Conservation (phyloP, 371 early-diverging fungal species). For the Mucor circinelloides region DNA sequence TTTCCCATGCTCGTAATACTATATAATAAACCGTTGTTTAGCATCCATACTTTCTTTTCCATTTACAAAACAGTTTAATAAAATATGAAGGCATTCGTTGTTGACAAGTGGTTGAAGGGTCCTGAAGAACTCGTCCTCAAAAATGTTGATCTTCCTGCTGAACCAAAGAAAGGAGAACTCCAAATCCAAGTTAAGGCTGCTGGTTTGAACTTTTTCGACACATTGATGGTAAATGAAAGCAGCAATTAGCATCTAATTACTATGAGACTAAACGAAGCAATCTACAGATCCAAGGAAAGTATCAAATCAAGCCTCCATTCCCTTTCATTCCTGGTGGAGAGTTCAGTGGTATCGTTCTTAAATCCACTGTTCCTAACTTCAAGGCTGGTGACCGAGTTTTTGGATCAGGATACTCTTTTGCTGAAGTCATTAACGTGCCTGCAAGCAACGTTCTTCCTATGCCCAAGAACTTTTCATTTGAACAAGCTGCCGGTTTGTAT, state of each 20-base stretch:
- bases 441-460: slow-evolving; percentile 59
- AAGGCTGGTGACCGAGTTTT: slow-evolving; percentile 81
- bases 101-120: slow-evolving; percentile 72
- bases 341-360: slow-evolving; percentile 46
- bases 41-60: not conserved
- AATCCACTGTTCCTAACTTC: slow-evolving; percentile 50
- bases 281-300: slow-evolving; percentile 75
- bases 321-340: slow-evolving; percentile 88
- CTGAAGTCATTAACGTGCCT: slow-evolving; percentile 64
- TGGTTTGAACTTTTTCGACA: slow-evolving; percentile 86
- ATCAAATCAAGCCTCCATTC: slow-evolving; percentile 81
- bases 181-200: slow-evolving; percentile 74
- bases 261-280: not conserved
- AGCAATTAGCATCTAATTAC: not conserved
- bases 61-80: not conserved
- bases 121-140: slow-evolving; percentile 71
- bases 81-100: slow-evolving; percentile 74
- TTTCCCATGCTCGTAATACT: slow-evolving; percentile 3
- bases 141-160: slow-evolving; percentile 57
- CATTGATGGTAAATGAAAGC: slow-evolving; percentile 62
- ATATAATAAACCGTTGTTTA: not conserved
- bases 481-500: slow-evolving; percentile 79
- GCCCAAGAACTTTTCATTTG: slow-evolving; percentile 70
- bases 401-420: slow-evolving; percentile 72
- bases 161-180: slow-evolving; percentile 61